Evolutionary conservation across 192 early-diverging fungal genomes (phyloP).

Genomic region (Entophlyctis helioformis): DNA sequence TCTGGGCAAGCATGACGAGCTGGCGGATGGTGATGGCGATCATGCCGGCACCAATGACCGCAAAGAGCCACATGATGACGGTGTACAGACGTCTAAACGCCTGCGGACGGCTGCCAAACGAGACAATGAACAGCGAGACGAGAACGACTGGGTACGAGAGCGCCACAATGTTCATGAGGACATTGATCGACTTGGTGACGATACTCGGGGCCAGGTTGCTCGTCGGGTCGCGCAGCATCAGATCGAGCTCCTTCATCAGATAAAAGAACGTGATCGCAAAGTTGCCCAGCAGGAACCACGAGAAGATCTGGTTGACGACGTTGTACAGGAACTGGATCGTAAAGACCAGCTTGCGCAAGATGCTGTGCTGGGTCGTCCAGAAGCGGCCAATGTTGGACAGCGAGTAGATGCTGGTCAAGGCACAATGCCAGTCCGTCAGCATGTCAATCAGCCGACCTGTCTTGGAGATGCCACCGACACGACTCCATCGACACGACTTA

Average conservation of each 20-base stretch:
- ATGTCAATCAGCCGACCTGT: background rate
- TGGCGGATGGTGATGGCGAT: conserved; percentile 19
- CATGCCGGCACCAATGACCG: conserved; percentile 24
- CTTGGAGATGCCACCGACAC: conserved; percentile 1
- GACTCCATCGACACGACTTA: conserved; percentile 7
- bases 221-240: conserved; percentile 9
- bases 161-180: conserved; percentile 9
- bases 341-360: conserved; percentile 54
- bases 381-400: conserved; percentile 51
- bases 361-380: conserved; percentile 50
- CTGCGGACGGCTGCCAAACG: conserved; percentile 38
- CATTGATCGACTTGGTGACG: conserved; percentile 6
- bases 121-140: conserved; percentile 27
- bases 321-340: conserved; percentile 51
- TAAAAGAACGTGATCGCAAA: conserved; percentile 22
- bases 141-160: conserved; percentile 19
- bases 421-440: background rate
- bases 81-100: conserved; percentile 21
- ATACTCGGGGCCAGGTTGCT: conserved; percentile 1
- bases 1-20: conserved; percentile 7
- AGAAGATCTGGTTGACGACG: conserved; percentile 48
- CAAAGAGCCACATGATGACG: conserved; percentile 21
- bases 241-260: conserved; percentile 33
- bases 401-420: conserved; percentile 45
- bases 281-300: conserved; percentile 25